Percentiles rank a stretch among this genome's conserved stretches.
Evolutionary conservation across 306 rosid genomes (phyloP).

Genomic region (Amphicarpaea edgeworthii): DNA sequence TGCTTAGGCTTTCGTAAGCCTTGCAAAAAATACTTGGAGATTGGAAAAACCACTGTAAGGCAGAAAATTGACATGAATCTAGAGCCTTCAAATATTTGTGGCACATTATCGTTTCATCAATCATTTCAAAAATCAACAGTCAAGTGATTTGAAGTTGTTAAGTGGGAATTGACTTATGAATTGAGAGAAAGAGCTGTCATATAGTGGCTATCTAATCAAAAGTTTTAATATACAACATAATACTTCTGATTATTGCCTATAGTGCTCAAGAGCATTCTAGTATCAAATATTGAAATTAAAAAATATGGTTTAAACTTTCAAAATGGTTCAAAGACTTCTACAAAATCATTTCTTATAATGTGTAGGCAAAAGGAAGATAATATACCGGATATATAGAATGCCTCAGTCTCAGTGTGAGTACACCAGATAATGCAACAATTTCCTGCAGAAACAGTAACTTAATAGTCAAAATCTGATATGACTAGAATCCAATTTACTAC

Average conservation of each 20-base stretch:
- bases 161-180: constrained; percentile 23
- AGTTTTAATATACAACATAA: constrained; percentile 14
- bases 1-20: neutral
- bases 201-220: constrained; percentile 26
- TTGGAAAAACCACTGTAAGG: neutral
- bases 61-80: constrained; percentile 5
- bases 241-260: neutral
- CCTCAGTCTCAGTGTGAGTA: no score
- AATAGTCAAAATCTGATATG: constrained; percentile 42
- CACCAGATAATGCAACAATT: constrained; percentile 95
- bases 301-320: neutral
- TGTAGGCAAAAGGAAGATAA: constrained; percentile 34
- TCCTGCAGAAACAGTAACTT: constrained; percentile 65
- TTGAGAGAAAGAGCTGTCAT: constrained; percentile 2
- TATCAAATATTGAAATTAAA: constrained; percentile 35
- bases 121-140: neutral
- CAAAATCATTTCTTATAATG: constrained; percentile 7
- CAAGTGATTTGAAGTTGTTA: constrained; percentile 27
- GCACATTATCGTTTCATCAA: neutral
- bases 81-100: neutral
- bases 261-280: neutral
- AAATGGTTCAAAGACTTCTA: neutral
- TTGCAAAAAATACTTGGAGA: constrained; percentile 14
- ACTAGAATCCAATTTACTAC: constrained; percentile 8
- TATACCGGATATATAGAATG: constrained; percentile 87